Conservation (phyloP, 1,139 yeast species). For the Blastobotrys apis region DNA sequence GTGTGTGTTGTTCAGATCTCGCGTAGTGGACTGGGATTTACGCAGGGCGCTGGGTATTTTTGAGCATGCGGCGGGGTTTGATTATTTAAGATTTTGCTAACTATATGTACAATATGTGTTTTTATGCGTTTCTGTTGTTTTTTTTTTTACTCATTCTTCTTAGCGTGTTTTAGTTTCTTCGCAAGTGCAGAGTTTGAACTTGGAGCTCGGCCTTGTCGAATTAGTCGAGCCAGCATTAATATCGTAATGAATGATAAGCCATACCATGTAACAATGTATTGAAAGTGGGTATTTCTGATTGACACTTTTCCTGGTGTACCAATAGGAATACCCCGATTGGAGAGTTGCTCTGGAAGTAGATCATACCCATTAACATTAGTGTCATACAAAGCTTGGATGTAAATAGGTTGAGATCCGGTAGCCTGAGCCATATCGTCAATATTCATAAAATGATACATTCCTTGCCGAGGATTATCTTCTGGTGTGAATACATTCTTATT, state of each 20-base stretch:
- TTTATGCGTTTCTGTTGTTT: too few species aligned
- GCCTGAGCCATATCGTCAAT: conserved; percentile 73
- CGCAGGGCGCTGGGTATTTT: background rate
- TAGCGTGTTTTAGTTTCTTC: conserved; percentile 17
- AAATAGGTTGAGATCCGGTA: conserved; percentile 65
- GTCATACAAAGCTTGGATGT: conserved; percentile 59
- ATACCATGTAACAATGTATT: conserved; percentile 93
- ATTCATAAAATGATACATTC: conserved; percentile 59
- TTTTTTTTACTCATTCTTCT: conserved; percentile 4
- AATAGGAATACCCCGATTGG: conserved; percentile 82
- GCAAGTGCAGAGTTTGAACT: conserved; percentile 12
- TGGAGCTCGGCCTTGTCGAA: conserved; percentile 31
- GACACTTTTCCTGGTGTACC: conserved; percentile 78
- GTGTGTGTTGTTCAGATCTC: conserved; percentile 10
- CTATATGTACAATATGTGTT: background rate
- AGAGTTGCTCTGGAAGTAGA: conserved; percentile 32
- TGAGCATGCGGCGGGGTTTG: conserved; percentile 3
- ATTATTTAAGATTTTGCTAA: background rate
- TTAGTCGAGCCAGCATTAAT: conserved; percentile 55
- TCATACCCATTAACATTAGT: conserved; percentile 25
- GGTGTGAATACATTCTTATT: conserved; percentile 66
- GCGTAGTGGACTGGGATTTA: conserved; percentile 6
- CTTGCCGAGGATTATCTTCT: conserved; percentile 68
- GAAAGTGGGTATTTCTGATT: conserved; percentile 83
- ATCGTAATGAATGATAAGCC: conserved; percentile 73